Evolutionary conservation across 257 asterid species (phyloP), one percentile per base, ranked within the genome.

Genomic region (Solanum neorickii): DNA sequence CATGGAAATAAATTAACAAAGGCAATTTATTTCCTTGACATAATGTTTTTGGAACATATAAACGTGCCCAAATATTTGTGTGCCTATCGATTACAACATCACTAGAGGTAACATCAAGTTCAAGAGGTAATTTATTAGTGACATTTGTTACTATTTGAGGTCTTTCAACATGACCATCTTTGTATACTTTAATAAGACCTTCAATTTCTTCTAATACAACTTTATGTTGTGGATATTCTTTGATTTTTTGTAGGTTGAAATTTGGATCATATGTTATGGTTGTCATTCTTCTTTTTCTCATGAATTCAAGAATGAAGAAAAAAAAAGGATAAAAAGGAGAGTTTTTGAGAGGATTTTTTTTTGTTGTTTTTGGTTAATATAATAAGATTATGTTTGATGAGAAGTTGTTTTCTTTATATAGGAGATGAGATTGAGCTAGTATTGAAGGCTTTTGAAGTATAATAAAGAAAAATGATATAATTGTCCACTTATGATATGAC

Each of bases 161-260:
- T 69, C 99, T 92, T 31, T 96, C 99, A 86, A 96, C 96, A 83
- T 90, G 95, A 6, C 98, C 98, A 59, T 94, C 96, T 83, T 91
- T 91, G 92, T 91, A 93, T 9, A 95, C 96, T 88, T 87, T 92
- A 6, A 95, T 92, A 4, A 95, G 91, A 74, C 96, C 98, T 18
- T 91, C 94, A 78, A 96, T 91, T 91, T 96, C 98, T 23, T 94
- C 97, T 18, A 85, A 76, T 16, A 93, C 29, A 27, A 84, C 90
- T n/a, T 88, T 59, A 12, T 86, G 90, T 25, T 87, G 89, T 18
- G 89, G 86, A 31, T 86, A 74, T 88, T 89, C 90, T 89, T 88
- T 88, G 90, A 31, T 87, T 88, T 87, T 86, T 90, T 89, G 93
- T 83, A 88, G 94, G 87, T 91, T 75, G 20, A 87, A 88, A 75